These are phyloP conservation scores for Pseudozyma pruni DNA, from an alignment of 1,284 basidiomycete species.

Conservation along the genomic window DNA sequence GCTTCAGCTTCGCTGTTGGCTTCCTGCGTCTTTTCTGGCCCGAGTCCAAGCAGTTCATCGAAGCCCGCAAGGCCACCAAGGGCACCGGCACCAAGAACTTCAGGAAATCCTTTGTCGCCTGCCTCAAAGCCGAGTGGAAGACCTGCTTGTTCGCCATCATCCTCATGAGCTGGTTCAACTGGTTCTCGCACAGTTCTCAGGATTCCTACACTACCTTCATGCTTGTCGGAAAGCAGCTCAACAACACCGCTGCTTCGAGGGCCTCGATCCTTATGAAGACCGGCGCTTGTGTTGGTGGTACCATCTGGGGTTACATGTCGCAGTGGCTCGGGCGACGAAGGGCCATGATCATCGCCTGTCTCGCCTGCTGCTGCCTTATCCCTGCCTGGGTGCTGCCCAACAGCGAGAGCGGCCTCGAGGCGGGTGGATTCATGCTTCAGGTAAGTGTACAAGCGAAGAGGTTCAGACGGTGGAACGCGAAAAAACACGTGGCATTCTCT, in stretches of 20 bases:
- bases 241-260: slow-evolving; percentile 39
- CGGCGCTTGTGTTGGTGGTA: slow-evolving; percentile 50
- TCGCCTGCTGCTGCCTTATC: slow-evolving; percentile 43
- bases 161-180: slow-evolving; percentile 48
- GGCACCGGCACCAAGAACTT: slow-evolving; percentile 46
- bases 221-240: slow-evolving; percentile 39
- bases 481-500: slow-evolving; percentile 3
- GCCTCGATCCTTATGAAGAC: slow-evolving; percentile 54
- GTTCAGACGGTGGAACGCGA: not conserved
- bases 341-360: slow-evolving; percentile 41
- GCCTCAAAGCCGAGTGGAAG: slow-evolving; percentile 43
- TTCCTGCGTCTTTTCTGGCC: slow-evolving; percentile 45
- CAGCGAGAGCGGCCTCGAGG: slow-evolving; percentile 44
- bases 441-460: slow-evolving; percentile 12
- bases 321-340: slow-evolving; percentile 54
- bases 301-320: slow-evolving; percentile 51
- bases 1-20: slow-evolving; percentile 38
- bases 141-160: slow-evolving; percentile 34
- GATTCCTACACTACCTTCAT: slow-evolving; percentile 55
- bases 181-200: slow-evolving; percentile 33
- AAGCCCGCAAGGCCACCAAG: slow-evolving; percentile 34
- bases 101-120: slow-evolving; percentile 15
- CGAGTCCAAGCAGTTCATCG: slow-evolving; percentile 56
- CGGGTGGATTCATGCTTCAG: slow-evolving; percentile 54
- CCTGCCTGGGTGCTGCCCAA: slow-evolving; percentile 59